phyloP scores from a whole-genome alignment of 108 stramenopile genomes.

The Skeletonema menzelii region DNA sequence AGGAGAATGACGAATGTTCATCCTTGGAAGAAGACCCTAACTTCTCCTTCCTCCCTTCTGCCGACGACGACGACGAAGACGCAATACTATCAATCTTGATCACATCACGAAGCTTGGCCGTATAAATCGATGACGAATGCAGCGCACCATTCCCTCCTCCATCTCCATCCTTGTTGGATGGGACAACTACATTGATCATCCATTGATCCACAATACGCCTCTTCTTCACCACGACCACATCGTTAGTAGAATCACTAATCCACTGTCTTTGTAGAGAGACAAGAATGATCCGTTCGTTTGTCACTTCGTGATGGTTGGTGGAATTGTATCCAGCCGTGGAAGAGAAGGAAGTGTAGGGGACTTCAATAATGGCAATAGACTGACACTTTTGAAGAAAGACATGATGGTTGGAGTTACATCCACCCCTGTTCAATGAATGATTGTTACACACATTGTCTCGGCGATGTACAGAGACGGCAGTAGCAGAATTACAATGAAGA shows the following conservation, averaged over 20 bases:
- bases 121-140: neutral
- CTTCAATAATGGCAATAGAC: neutral
- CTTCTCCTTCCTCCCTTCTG: neutral
- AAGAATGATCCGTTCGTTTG: neutral
- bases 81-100: neutral
- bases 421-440: too few species aligned
- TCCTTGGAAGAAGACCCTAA: neutral
- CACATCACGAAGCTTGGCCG: constrained; percentile 1
- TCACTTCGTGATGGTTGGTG: neutral
- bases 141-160: neutral
- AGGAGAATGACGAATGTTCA: neutral
- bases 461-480: neutral
- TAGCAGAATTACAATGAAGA: neutral
- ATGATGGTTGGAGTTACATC: neutral
- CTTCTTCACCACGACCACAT: neutral
- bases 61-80: too few species aligned
- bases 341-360: neutral
- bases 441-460: neutral
- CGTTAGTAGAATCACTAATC: neutral
- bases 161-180: neutral
- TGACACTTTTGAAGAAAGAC: neutral
- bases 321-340: neutral
- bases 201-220: constrained; percentile 1
- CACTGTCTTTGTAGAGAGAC: neutral
- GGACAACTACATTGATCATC: neutral